Conservation (phyloP, 192 early-diverging fungal genomes). For the Coemansia sp. region DNA sequence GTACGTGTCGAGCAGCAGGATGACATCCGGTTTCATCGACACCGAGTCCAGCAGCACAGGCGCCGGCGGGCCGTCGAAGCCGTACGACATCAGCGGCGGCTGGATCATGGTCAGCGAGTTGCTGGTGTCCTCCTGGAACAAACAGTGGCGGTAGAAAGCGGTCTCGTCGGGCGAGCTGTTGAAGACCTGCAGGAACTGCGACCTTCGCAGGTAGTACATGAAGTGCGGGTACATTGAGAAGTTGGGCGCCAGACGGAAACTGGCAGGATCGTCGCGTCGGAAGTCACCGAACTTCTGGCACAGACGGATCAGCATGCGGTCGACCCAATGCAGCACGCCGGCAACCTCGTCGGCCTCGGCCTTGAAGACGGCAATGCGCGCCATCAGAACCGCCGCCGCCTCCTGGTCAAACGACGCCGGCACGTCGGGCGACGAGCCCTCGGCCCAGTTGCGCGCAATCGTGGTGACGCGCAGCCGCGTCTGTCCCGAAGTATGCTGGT, state of each 20-base stretch:
- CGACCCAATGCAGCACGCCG: conserved; percentile 96
- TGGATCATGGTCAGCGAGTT: conserved; percentile 99
- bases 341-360: conserved; percentile 96
- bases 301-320: conserved; percentile 97
- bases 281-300: conserved; percentile 98
- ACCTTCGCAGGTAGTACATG: conserved; percentile 97
- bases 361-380: conserved; percentile 95
- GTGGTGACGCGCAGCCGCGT: conserved; percentile 93
- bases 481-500: conserved; percentile 91
- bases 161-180: conserved; percentile 99
- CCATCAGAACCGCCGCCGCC: conserved; percentile 95
- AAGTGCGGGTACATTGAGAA: conserved; percentile 99
- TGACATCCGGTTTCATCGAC: conserved; percentile 94
- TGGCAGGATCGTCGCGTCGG: conserved; percentile 90
- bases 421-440: conserved; percentile 82
- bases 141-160: conserved; percentile 79
- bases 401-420: conserved; percentile 96
- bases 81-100: conserved; percentile 92
- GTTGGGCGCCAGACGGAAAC: conserved; percentile 87
- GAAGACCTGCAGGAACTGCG: conserved; percentile 98
- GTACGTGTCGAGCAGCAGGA: conserved; percentile 94
- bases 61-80: conserved; percentile 79
- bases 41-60: conserved; percentile 96
- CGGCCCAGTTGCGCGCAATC: conserved; percentile 85
- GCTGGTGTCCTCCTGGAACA: conserved; percentile 95